Percentiles rank a stretch among this genome's conserved stretches.
Conservation (phyloP, 305 asterid species). For the Petunia hybrid region DNA sequence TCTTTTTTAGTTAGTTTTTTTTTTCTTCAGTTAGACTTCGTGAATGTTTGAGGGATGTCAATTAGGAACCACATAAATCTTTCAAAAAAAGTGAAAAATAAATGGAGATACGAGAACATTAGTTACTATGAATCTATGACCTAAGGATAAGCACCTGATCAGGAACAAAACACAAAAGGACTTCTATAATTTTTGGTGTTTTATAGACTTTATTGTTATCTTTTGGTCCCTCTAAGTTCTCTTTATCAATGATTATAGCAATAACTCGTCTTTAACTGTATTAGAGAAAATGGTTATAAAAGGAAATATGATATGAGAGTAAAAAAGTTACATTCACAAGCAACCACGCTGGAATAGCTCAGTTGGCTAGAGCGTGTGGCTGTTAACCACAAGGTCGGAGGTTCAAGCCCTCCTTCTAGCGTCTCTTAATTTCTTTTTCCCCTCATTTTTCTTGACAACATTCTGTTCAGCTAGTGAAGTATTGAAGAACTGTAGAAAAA, state of each 20-base stretch:
- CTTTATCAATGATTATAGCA: too few species aligned
- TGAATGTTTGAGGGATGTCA: not conserved
- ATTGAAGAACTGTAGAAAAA: too few species aligned
- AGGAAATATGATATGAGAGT: too few species aligned
- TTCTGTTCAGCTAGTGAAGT: too few species aligned
- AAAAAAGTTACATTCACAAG: not conserved
- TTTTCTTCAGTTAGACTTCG: not conserved
- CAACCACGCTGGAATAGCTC: slow-evolving; percentile 70
- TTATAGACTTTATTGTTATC: too few species aligned
- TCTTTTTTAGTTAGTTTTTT: too few species aligned
- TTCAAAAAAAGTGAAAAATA: not conserved
- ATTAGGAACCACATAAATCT: not conserved
- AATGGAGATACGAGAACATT: not conserved
- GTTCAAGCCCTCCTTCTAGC: slow-evolving; percentile 1
- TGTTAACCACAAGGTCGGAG: slow-evolving; percentile 43
- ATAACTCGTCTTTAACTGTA: too few species aligned
- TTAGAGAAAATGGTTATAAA: too few species aligned
- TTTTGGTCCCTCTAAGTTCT: not conserved
- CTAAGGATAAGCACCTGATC: not conserved
- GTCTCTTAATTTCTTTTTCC: too few species aligned
- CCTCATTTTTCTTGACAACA: too few species aligned
- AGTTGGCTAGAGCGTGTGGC: slow-evolving; percentile 93
- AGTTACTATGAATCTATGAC: too few species aligned
- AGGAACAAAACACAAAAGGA: too few species aligned
- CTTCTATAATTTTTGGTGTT: not conserved